Conservation (phyloP, 495 filamentous ascomycete species). For the Xylaria castorea region DNA sequence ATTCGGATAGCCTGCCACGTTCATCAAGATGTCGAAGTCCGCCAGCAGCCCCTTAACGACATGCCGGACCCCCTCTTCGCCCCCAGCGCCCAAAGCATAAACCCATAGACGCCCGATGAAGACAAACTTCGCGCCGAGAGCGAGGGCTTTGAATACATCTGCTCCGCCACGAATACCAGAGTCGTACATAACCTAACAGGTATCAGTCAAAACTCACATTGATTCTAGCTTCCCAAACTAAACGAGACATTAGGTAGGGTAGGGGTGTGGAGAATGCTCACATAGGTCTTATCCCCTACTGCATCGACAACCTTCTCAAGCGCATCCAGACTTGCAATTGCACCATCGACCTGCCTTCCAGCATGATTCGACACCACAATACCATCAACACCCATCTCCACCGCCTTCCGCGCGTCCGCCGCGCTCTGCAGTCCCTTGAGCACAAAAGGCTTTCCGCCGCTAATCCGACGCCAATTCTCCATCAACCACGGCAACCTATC, state of each 20-base stretch:
- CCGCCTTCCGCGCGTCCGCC: conserved; percentile 59
- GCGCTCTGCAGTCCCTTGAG: conserved; percentile 65
- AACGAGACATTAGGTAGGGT: neutral
- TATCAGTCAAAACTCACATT: conserved; percentile 18
- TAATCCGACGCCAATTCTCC: conserved; percentile 58
- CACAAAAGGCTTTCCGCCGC: conserved; percentile 61
- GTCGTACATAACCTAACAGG: conserved; percentile 66
- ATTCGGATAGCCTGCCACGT: conserved; percentile 64
- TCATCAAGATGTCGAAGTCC: conserved; percentile 72
- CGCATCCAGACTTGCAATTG: conserved; percentile 66
- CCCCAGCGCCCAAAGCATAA: conserved; percentile 66
- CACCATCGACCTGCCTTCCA: conserved; percentile 69
- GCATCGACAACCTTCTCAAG: conserved; percentile 66
- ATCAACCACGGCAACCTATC: conserved; percentile 64
- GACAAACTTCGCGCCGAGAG: conserved; percentile 68
- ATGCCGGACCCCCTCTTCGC: conserved; percentile 67
- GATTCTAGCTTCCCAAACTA: neutral
- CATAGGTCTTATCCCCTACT: conserved; percentile 37
- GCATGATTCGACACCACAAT: conserved; percentile 69
- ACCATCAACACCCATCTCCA: conserved; percentile 60
- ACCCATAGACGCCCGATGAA: conserved; percentile 69
- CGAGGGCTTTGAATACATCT: conserved; percentile 68
- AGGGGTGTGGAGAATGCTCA: conserved; percentile 21
- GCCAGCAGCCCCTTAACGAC: conserved; percentile 69
- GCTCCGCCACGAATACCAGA: conserved; percentile 63